Percentiles rank a stretch among this genome's conserved stretches.
Evolutionary conservation across 768 basidiomycete species (phyloP).

Genomic region (Omphalotus guepiniiformis): DNA sequence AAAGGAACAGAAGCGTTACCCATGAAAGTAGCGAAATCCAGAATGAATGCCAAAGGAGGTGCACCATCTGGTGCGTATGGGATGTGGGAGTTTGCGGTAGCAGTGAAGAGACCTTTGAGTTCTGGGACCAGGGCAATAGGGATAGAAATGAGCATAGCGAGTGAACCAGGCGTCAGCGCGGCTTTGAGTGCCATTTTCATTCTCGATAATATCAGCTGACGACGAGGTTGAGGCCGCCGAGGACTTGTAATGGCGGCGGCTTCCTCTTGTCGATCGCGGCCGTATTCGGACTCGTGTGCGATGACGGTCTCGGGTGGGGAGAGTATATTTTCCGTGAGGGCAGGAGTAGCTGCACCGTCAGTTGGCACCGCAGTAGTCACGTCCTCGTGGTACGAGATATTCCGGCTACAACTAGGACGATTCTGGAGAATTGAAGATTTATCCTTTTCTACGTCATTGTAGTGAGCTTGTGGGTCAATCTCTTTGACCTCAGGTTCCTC

Average conservation of each 20-base stretch:
- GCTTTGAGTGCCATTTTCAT: slow-evolving; percentile 28
- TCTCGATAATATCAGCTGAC: neutral
- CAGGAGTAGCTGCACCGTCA: slow-evolving; percentile 14
- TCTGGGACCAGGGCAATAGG: slow-evolving; percentile 51
- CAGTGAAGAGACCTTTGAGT: slow-evolving; percentile 60
- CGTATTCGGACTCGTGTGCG: slow-evolving; percentile 1
- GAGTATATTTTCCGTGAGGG: slow-evolving; percentile 3
- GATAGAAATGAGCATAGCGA: slow-evolving; percentile 51
- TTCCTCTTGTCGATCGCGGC: neutral
- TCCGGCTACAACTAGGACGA: neutral
- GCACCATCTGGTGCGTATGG: slow-evolving; percentile 59
- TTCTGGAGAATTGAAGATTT: slow-evolving; percentile 8
- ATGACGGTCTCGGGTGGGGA: slow-evolving; percentile 5
- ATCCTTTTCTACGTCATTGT: neutral
- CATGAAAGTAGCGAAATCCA: slow-evolving; percentile 55
- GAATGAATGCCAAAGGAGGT: slow-evolving; percentile 59
- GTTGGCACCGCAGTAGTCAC: slow-evolving; percentile 13
- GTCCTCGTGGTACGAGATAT: slow-evolving; percentile 4
- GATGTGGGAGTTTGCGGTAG: slow-evolving; percentile 37
- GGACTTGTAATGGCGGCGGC: neutral
- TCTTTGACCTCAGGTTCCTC: neutral
- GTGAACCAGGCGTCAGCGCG: slow-evolving; percentile 42
- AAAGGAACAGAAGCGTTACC: slow-evolving; percentile 62
- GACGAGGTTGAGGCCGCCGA: too few species aligned
- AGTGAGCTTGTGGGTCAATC: neutral